Percentiles rank a stretch among this genome's conserved stretches.
Evolutionary conservation across 257 asterid species (phyloP).

Genomic region (Apocynum venetum): DNA sequence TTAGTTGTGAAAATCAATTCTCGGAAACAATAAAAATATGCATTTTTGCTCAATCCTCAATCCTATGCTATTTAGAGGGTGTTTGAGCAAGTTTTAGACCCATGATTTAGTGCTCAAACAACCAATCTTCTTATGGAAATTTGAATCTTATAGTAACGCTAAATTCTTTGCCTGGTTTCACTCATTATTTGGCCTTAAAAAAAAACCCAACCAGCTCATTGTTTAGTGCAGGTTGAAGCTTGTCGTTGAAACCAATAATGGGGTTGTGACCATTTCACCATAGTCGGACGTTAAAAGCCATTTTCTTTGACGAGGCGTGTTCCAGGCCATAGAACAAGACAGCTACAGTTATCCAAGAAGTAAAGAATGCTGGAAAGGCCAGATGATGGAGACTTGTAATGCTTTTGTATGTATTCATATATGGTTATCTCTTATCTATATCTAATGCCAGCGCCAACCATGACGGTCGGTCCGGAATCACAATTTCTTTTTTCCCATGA

Average conservation of each 20-base stretch:
- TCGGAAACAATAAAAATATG: slow-evolving; percentile 8
- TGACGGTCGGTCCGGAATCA: background rate
- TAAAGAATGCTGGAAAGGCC: background rate
- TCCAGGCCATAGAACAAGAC: no score
- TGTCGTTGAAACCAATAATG: background rate
- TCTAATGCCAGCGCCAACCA: background rate
- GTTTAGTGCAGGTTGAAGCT: background rate
- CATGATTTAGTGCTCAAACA: slow-evolving; percentile 7
- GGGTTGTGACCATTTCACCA: background rate
- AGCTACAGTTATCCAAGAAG: no score
- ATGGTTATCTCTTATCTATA: no score
- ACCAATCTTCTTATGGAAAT: background rate
- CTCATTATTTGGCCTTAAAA: background rate
- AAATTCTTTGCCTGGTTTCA: background rate
- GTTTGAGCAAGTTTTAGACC: background rate
- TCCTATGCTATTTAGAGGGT: slow-evolving; percentile 10
- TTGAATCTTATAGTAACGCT: background rate
- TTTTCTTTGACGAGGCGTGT: background rate
- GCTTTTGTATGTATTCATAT: background rate
- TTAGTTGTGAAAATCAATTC: slow-evolving; percentile 23
- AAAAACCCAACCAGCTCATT: background rate
- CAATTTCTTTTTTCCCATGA: no score
- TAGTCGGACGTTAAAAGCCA: background rate
- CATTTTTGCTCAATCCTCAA: background rate
- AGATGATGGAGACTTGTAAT: no score